Percentiles rank a stretch among this genome's conserved stretches.
phyloP scores from a whole-genome alignment of 2,329 filamentous ascomycete genomes.

The Plenodomus lindquistii region DNA sequence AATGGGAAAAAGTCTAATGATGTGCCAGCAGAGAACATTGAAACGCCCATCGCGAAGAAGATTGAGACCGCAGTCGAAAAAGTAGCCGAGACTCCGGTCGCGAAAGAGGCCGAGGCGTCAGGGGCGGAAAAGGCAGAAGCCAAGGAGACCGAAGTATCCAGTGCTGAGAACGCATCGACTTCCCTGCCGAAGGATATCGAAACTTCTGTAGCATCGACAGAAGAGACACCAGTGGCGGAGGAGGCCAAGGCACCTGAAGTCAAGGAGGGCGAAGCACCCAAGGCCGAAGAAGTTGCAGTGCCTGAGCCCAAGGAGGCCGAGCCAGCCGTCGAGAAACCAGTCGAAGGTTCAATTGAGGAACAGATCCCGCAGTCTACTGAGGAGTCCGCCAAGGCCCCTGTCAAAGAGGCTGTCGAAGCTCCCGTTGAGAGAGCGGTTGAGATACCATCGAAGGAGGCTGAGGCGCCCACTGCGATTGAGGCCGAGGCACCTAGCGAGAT shows the following conservation, averaged over 20 bases:
- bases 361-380: not conserved
- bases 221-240: not conserved
- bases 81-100: not conserved
- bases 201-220: too few relatives aligned
- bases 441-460: not conserved
- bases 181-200: not conserved
- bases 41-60: conserved; percentile 14
- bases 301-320: not conserved
- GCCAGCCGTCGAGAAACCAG: not conserved
- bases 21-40: conserved; percentile 21
- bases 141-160: not conserved
- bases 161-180: not conserved
- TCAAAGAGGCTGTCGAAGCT: not conserved
- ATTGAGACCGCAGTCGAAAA: not conserved
- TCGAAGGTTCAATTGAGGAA: not conserved
- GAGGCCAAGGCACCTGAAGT: not conserved
- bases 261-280: not conserved
- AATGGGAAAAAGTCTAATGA: conserved; percentile 9
- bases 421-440: not conserved
- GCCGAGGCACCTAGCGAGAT: not conserved
- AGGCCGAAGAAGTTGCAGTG: not conserved
- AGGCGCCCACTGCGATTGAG: too few relatives aligned
- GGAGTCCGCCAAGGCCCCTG: not conserved
- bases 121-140: not conserved
- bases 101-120: not conserved